Evolutionary conservation across 176 grass and related monocot genomes (phyloP).

Genomic region (Carex littledalei): DNA sequence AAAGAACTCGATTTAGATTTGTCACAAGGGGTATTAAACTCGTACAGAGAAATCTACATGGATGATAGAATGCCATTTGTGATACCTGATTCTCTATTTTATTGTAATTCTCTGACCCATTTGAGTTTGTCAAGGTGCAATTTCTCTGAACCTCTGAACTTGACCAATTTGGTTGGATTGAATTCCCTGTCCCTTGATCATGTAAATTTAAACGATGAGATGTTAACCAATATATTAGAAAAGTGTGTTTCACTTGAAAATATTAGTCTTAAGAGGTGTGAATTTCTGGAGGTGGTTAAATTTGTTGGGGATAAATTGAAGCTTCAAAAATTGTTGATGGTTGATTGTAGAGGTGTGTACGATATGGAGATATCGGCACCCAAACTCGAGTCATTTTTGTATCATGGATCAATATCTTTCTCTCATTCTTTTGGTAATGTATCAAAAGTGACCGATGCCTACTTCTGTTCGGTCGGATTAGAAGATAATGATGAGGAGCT

Average conservation of each 20-base stretch:
- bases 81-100: slow-evolving; percentile 25
- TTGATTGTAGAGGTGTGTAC: slow-evolving; percentile 9
- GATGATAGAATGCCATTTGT: neutral
- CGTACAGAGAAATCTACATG: neutral
- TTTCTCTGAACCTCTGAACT: neutral
- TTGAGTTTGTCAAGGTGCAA: slow-evolving; percentile 32
- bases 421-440: neutral
- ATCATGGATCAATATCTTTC: slow-evolving; percentile 14
- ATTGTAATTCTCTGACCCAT: slow-evolving; percentile 21
- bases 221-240: slow-evolving; percentile 11
- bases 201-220: slow-evolving; percentile 24
- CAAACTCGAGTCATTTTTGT: slow-evolving; percentile 35
- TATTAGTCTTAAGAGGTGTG: slow-evolving; percentile 42
- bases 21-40: neutral
- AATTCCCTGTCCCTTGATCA: slow-evolving; percentile 30
- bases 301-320: slow-evolving; percentile 19
- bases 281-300: neutral
- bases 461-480: slow-evolving; percentile 20
- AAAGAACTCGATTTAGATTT: slow-evolving; percentile 40
- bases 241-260: slow-evolving; percentile 28
- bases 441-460: slow-evolving; percentile 31
- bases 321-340: slow-evolving; percentile 29
- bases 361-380: slow-evolving; percentile 23
- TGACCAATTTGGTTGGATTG: slow-evolving; percentile 21
- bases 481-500: neutral